Percentiles rank a stretch among this genome's conserved stretches.
These are phyloP conservation scores for Tuber microsphaerosporum DNA, from an alignment of 495 filamentous ascomycete species.

Conservation along the genomic window DNA sequence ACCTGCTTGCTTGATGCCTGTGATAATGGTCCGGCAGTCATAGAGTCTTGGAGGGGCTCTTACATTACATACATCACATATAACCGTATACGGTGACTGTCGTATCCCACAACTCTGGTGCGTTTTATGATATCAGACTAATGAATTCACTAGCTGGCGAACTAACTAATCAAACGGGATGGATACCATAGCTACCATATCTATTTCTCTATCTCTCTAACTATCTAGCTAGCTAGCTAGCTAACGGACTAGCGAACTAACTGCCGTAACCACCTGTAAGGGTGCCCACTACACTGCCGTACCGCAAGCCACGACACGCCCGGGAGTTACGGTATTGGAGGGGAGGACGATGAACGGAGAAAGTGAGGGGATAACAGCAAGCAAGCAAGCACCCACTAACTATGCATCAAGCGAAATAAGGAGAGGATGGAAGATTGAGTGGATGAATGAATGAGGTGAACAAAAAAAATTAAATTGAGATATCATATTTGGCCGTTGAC, in stretches of 20 bases:
- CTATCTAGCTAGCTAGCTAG: neutral
- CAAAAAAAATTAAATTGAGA: slow-evolving; percentile 5
- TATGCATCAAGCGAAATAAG: neutral
- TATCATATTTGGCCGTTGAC: slow-evolving; percentile 8
- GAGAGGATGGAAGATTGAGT: neutral
- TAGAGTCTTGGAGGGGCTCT: neutral
- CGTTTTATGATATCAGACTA: neutral
- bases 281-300: neutral
- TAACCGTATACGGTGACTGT: neutral
- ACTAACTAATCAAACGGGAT: neutral
- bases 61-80: neutral
- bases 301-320: neutral
- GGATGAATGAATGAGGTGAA: neutral
- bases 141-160: neutral
- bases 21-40: neutral
- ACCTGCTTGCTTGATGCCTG: neutral
- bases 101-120: neutral
- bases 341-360: neutral
- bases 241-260: neutral
- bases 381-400: neutral
- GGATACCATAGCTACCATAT: neutral
- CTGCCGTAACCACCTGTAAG: neutral
- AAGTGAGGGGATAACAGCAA: neutral
- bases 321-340: neutral
- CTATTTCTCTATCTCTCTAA: neutral